phyloP scores from a whole-genome alignment of 495 filamentous ascomycete species.

The Zalerion maritima region DNA sequence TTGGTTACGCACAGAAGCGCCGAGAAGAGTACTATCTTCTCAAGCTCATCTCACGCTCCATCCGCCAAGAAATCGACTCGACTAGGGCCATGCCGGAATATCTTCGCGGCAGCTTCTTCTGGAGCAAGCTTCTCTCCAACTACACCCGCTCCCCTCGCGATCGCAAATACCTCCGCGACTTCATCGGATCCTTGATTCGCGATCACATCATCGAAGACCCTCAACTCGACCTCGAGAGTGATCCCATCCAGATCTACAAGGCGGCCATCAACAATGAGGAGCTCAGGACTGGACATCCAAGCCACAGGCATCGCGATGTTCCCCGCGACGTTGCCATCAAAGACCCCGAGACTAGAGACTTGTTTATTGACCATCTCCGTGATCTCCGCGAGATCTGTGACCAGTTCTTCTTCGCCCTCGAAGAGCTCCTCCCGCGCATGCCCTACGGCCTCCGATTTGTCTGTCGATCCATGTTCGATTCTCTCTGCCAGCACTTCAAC shows the following conservation, averaged over 20 bases:
- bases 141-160: constrained; percentile 88
- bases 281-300: constrained; percentile 74
- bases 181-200: constrained; percentile 67
- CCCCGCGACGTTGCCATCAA: constrained; percentile 83
- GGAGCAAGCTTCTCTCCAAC: constrained; percentile 68
- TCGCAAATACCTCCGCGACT: constrained; percentile 76
- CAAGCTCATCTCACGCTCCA: constrained; percentile 69
- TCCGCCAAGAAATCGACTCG: constrained; percentile 73
- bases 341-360: constrained; percentile 77
- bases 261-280: constrained; percentile 94
- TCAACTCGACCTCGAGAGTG: constrained; percentile 83
- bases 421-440: constrained; percentile 74
- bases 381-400: constrained; percentile 88
- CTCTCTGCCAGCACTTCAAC: constrained; percentile 58
- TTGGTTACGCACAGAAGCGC: constrained; percentile 92
- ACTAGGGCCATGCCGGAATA: constrained; percentile 68
- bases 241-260: constrained; percentile 94
- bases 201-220: constrained; percentile 86
- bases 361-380: constrained; percentile 85
- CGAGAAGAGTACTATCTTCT: constrained; percentile 94
- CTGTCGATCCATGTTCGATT: constrained; percentile 71
- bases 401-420: constrained; percentile 66
- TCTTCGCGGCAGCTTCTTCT: constrained; percentile 81
- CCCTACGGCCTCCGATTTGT: constrained; percentile 88
- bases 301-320: constrained; percentile 62